Evolutionary conservation across 116 monocot species (phyloP), one percentile per base, ranked within the genome.

Genomic region (Phalaenopsis hybrid): DNA sequence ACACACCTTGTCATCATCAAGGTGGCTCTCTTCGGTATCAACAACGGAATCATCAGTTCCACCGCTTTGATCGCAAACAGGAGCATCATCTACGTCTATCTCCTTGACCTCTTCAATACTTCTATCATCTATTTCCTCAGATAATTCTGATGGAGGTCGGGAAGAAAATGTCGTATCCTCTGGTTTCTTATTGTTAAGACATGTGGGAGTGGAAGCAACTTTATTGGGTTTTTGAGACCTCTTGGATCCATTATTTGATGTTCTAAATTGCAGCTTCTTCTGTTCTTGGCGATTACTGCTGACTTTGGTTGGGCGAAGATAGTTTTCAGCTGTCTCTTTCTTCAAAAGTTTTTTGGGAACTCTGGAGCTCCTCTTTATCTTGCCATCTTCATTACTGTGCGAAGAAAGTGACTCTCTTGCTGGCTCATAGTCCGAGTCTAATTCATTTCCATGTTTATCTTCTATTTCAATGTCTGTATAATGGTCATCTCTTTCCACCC

Each of bases 1-100:
- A 81, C 28, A 84, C 23, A 51, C 31, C 61, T 81, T 89, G 6
- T 87, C 88, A 58, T 89, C 90, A 77, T 91, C 90, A 15, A 83
- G 46, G 57, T 76, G 82, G 81, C 93, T 93, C 74, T 92, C 97
- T 86, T 94, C 94, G 44, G 84, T 87, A 81, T 91, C 97, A 89
- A 67, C 82, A 48, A 86, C 88, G 81, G 94, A 92, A 67, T 89
- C 91, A 86, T 95, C 99, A 78, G 92, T 93, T 86, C 89, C 89
- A 83, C 75, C 83, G 80, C 90, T 90, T 57, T 88, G 91, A 81
- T 93, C 93, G 78, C 88, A 90, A 69, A 84, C 85, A 34, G 83
- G 86, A 76, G 82, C 88, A 55, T 95, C 95, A 83, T 92, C 95
- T 11, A 91, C 76, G 85, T 93, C 94, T 28, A 93, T 87, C 80